Conservation (phyloP, 164 flowering plant species). For the Stephania yunnanensis region DNA sequence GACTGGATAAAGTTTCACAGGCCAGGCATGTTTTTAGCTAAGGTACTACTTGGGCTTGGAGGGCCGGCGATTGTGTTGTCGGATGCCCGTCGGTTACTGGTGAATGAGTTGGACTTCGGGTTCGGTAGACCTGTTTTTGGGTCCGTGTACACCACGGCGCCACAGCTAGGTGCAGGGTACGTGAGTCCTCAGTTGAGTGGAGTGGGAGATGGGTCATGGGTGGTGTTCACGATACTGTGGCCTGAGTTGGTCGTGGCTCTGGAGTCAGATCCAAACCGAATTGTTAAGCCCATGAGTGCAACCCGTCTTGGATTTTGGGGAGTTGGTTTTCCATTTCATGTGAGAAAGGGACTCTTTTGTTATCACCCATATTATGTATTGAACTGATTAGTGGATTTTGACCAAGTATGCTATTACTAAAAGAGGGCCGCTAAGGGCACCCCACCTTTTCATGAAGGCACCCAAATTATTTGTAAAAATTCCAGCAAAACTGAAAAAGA, state of each 20-base stretch:
- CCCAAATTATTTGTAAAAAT: too few species aligned
- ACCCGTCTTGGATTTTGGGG: neutral
- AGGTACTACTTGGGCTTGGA: conserved; percentile 7
- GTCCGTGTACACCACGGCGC: neutral
- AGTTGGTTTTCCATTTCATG: too few species aligned
- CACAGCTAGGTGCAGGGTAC: conserved; percentile 2
- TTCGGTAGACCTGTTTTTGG: conserved; percentile 10
- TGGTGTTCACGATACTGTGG: conserved; percentile 11
- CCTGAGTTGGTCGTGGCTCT: neutral
- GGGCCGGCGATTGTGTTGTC: neutral
- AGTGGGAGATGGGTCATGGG: conserved; percentile 8
- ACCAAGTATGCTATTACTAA: too few species aligned
- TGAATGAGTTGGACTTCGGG: conserved; percentile 1
- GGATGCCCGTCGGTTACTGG: conserved; percentile 1
- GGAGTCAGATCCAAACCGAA: conserved; percentile 8
- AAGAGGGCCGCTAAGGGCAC: too few species aligned
- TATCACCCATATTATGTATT: too few species aligned
- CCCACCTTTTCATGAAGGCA: too few species aligned
- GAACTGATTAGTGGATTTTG: too few species aligned
- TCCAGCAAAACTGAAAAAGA: too few species aligned
- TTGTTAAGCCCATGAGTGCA: conserved; percentile 5
- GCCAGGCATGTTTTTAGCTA: conserved; percentile 11
- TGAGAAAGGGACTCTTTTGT: too few species aligned
- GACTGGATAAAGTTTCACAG: conserved; percentile 11
- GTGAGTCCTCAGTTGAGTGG: conserved; percentile 6